Evolutionary conservation across 495 filamentous ascomycete genomes (phyloP).

Genomic region (Evernia prunastri): DNA sequence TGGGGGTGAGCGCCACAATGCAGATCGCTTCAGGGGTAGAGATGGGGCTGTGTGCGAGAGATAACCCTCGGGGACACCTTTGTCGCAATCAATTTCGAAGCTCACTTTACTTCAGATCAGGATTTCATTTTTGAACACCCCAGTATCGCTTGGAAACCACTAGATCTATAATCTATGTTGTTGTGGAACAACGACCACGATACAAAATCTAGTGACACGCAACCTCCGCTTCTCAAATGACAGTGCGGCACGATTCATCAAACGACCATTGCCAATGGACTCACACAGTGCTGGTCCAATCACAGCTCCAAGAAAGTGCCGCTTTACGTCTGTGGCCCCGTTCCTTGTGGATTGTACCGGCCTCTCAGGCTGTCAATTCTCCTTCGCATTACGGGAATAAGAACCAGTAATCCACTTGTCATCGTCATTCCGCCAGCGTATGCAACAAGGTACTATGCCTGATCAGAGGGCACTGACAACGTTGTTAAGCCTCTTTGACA

Average conservation of each 20-base stretch:
- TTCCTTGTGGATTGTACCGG: neutral
- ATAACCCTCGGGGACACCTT: neutral
- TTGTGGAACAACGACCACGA: neutral
- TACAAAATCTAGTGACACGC: neutral
- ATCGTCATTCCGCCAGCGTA: constrained; percentile 20
- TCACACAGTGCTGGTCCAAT: neutral
- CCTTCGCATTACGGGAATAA: constrained; percentile 5
- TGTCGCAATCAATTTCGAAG: neutral
- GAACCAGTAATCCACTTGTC: constrained; percentile 17
- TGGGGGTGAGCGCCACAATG: neutral
- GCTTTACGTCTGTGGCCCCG: neutral
- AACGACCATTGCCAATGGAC: neutral
- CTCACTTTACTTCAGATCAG: neutral
- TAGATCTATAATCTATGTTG: neutral
- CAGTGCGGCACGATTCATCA: neutral
- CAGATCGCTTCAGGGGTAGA: neutral
- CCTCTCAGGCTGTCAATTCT: neutral
- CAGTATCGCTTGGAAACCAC: neutral
- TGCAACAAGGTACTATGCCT: constrained; percentile 18
- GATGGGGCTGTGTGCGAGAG: neutral
- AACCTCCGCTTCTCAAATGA: neutral
- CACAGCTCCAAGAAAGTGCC: neutral
- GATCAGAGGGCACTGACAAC: neutral
- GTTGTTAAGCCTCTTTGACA: neutral
- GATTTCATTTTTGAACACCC: neutral